Conservation (phyloP, 2,329 filamentous ascomycete species). For the Rutstroemia sp. region DNA sequence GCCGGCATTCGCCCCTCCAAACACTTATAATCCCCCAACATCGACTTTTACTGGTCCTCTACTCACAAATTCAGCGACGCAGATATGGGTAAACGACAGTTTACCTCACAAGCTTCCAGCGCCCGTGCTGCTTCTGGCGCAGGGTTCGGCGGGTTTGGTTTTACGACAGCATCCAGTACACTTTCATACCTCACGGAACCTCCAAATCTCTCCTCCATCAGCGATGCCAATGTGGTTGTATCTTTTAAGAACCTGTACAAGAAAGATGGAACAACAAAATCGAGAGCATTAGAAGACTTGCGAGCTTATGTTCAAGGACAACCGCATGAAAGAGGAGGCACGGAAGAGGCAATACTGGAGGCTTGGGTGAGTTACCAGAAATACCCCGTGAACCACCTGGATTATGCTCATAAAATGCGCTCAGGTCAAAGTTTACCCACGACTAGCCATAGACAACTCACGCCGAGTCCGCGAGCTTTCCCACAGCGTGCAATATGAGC, state of each 20-base stretch:
- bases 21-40: no score
- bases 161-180: slow-evolving; percentile 36
- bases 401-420: not conserved
- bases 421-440: slow-evolving; percentile 79
- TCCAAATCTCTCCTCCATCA: slow-evolving; percentile 69
- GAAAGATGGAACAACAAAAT: slow-evolving; percentile 87
- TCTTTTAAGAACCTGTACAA: slow-evolving; percentile 90
- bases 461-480: slow-evolving; percentile 82
- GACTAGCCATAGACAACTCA: slow-evolving; percentile 82
- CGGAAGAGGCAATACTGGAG: slow-evolving; percentile 77
- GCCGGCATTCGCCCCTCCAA: no score
- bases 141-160: slow-evolving; percentile 24
- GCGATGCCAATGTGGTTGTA: slow-evolving; percentile 75
- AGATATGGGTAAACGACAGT: slow-evolving; percentile 25
- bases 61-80: no score
- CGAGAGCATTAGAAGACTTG: slow-evolving; percentile 83
- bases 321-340: slow-evolving; percentile 48
- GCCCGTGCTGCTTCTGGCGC: slow-evolving; percentile 27
- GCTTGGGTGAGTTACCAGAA: slow-evolving; percentile 64
- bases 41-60: no score
- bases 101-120: slow-evolving; percentile 30
- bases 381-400: not conserved
- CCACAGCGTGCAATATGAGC: slow-evolving; percentile 62
- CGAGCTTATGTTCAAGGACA: slow-evolving; percentile 53
- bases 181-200: slow-evolving; percentile 86